A percentile compares a stretch with the other conserved stretches of the same genome.
These are phyloP conservation scores for Ascochyta rabiei DNA, from an alignment of 2,329 filamentous ascomycete genomes.

Conservation along the genomic window DNA sequence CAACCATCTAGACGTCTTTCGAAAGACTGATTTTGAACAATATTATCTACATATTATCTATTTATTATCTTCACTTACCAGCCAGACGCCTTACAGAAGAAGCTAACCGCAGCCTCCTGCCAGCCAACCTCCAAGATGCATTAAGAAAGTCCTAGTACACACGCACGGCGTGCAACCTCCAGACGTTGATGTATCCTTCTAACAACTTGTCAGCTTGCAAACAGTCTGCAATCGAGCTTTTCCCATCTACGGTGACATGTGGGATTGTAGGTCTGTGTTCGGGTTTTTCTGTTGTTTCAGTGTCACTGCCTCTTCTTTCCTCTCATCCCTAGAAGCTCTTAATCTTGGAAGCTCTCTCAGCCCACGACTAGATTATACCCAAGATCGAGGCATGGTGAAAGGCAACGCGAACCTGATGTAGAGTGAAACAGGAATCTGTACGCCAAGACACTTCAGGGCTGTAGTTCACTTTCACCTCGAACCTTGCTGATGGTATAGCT, in stretches of 20 bases:
- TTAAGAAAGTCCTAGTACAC: neutral
- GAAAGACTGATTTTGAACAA: neutral
- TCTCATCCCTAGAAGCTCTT: neutral
- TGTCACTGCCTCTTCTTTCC: neutral
- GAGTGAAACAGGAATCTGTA: neutral
- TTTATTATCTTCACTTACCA: neutral
- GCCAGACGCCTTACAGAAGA: neutral
- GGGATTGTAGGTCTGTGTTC: neutral
- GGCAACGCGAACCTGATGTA: neutral
- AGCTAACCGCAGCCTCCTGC: neutral
- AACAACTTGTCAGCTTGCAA: neutral
- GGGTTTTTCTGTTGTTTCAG: neutral
- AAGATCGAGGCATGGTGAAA: neutral
- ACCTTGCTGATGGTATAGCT: neutral
- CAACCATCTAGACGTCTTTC: constrained; percentile 17
- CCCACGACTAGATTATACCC: neutral
- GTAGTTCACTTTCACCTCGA: constrained; percentile 3
- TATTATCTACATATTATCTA: constrained; percentile 1
- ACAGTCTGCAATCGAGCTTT: neutral
- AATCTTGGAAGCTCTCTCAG: neutral
- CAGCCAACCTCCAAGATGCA: neutral
- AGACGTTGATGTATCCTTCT: neutral
- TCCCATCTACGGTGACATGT: neutral
- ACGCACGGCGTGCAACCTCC: neutral
- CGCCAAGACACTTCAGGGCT: neutral